phyloP scores from a whole-genome alignment of 768 basidiomycete genomes.

The Mycena galopus region DNA sequence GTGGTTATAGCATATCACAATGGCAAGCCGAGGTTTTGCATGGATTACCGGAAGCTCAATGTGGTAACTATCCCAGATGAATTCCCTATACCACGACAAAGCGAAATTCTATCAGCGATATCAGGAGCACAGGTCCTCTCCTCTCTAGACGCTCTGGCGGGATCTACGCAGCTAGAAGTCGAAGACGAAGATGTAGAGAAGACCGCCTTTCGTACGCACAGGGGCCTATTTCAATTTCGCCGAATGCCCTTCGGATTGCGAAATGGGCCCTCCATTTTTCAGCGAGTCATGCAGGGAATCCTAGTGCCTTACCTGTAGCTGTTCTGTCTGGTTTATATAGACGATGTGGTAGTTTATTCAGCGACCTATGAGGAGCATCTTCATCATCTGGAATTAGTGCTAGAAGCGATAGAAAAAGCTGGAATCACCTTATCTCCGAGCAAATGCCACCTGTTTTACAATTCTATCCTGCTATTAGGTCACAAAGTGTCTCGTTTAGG shows the following conservation, averaged over 20 bases:
- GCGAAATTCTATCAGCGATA: not conserved
- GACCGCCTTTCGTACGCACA: constrained; percentile 1
- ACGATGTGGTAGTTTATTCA: too few relatives aligned
- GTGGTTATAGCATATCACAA: not conserved
- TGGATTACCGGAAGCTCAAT: constrained; percentile 2
- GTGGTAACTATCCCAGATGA: not conserved
- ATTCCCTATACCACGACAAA: constrained; percentile 5
- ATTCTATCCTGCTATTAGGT: too few relatives aligned
- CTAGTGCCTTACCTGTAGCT: too few relatives aligned
- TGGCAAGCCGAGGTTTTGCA: not conserved
- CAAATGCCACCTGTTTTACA: too few relatives aligned
- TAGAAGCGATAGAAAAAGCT: too few relatives aligned
- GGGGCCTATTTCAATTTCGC: not conserved
- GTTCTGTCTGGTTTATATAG: too few relatives aligned
- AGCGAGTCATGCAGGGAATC: not conserved
- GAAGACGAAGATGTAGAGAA: not conserved
- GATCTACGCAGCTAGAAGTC: not conserved
- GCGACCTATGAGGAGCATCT: too few relatives aligned
- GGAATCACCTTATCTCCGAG: too few relatives aligned
- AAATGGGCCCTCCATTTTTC: too few relatives aligned
- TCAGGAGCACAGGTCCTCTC: not conserved
- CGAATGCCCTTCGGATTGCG: not conserved
- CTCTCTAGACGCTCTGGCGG: not conserved
- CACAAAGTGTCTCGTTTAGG: too few relatives aligned
- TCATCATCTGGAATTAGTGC: not conserved